Percentiles rank a stretch among this genome's conserved stretches.
Conservation (phyloP, 73 alveolate species). For the Tetrahymena malaccensis region DNA sequence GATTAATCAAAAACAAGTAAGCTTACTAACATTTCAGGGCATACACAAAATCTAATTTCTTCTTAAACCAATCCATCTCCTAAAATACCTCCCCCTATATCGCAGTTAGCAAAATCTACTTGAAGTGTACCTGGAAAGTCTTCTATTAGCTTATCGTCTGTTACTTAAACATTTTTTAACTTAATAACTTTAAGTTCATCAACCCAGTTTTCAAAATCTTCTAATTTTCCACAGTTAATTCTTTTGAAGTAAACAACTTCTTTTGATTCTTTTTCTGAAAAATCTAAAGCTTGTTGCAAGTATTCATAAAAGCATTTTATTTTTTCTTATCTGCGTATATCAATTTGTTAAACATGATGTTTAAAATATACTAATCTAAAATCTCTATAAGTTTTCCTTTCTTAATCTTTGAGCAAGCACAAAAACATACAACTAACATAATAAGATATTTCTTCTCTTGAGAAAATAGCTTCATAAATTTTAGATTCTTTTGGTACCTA, state of each 20-base stretch:
- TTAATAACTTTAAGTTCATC: background rate
- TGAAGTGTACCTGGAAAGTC: background rate
- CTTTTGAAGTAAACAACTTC: background rate
- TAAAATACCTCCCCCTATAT: conserved; percentile 80
- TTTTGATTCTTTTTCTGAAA: background rate
- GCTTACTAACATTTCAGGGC: conserved; percentile 60
- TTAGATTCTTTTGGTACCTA: background rate
- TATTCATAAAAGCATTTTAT: background rate
- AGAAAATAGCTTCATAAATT: background rate
- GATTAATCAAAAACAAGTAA: conserved; percentile 49
- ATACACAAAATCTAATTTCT: conserved; percentile 63
- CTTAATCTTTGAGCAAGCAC: background rate
- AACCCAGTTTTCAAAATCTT: background rate
- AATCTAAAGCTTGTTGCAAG: background rate
- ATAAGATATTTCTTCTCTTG: background rate
- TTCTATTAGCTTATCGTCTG: background rate
- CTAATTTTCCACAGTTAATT: background rate
- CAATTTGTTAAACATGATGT: background rate
- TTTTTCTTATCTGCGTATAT: background rate
- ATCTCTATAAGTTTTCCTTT: background rate
- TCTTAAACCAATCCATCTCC: conserved; percentile 66
- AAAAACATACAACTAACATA: background rate
- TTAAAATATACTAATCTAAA: background rate
- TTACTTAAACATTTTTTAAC: background rate
- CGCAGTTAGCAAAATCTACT: conserved; percentile 70